Percentiles rank a stretch among this genome's conserved stretches.
These are phyloP conservation scores for Amborella trichopoda DNA, from an alignment of 164 flowering plant genomes.

Conservation along the genomic window DNA sequence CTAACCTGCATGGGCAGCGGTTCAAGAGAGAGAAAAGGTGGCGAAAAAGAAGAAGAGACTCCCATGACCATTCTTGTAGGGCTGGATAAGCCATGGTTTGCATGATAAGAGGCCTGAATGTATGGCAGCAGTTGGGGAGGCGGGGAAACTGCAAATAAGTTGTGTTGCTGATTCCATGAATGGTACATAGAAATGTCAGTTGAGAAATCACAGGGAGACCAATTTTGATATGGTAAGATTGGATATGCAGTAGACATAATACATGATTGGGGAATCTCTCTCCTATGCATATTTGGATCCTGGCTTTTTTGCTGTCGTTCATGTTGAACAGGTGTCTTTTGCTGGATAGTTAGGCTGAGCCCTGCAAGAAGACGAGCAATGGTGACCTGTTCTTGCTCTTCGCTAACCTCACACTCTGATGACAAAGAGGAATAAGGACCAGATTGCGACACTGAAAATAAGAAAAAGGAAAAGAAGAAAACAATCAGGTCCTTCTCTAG, in stretches of 20 bases:
- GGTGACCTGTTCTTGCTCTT: conserved; percentile 46
- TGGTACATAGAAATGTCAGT: conserved; percentile 31
- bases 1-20: conserved; percentile 9
- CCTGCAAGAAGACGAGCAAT: conserved; percentile 37
- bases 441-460: conserved; percentile 30
- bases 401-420: conserved; percentile 18
- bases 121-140: conserved; percentile 16
- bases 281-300: conserved; percentile 16
- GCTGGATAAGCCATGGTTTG: conserved; percentile 19
- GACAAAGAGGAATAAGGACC: conserved; percentile 13
- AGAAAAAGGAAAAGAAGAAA: neutral
- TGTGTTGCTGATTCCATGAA: conserved; percentile 39
- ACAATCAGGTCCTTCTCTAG: neutral
- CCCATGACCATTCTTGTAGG: conserved; percentile 19
- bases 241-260: conserved; percentile 15
- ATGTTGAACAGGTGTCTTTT: conserved; percentile 10
- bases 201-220: conserved; percentile 22
- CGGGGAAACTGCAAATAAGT: conserved; percentile 18
- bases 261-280: conserved; percentile 10
- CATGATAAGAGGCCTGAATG: conserved; percentile 26
- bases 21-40: conserved; percentile 18
- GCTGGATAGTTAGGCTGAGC: conserved; percentile 20
- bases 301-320: conserved; percentile 14
- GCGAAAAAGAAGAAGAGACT: conserved; percentile 17
- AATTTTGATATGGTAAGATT: conserved; percentile 14